These are phyloP conservation scores for Leishmania mexicana DNA, from an alignment of 208 protist species.

Conservation along the genomic window DNA sequence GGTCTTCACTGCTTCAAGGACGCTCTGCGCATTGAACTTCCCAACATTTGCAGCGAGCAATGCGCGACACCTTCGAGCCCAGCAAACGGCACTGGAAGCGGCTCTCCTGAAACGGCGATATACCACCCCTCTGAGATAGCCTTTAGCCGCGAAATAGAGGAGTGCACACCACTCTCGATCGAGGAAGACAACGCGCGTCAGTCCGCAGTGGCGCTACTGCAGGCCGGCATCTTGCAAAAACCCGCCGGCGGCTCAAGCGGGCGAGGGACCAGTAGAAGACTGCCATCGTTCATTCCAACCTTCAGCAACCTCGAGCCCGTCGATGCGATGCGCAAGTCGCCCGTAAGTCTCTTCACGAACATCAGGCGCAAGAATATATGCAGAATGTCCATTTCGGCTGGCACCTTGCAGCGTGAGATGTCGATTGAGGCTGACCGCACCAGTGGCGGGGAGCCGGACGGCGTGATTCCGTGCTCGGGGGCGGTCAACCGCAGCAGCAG, in stretches of 20 bases:
- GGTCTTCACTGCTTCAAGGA: not conserved
- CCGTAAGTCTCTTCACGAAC: constrained; percentile 2
- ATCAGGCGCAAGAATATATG: constrained; percentile 11
- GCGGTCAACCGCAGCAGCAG: constrained; percentile 6
- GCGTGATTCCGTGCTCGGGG: not conserved
- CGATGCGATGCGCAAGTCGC: constrained; percentile 5
- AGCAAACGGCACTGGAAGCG: constrained; percentile 6
- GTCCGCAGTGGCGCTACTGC: constrained; percentile 36
- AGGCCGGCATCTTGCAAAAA: constrained; percentile 17
- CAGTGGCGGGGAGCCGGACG: constrained; percentile 4
- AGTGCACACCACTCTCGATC: constrained; percentile 12
- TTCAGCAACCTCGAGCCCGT: constrained; percentile 12
- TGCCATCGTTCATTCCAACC: constrained; percentile 1
- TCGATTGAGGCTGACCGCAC: not conserved
- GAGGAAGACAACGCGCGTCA: constrained; percentile 25
- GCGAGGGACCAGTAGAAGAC: not conserved
- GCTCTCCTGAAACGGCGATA: constrained; percentile 19
- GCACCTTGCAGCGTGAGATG: not conserved
- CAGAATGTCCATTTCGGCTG: constrained; percentile 6
- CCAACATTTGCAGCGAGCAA: constrained; percentile 5
- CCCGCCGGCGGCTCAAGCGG: not conserved
- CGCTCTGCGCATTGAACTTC: constrained; percentile 31
- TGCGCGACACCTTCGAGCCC: constrained; percentile 20
- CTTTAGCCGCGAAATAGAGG: constrained; percentile 19
- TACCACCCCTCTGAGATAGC: constrained; percentile 8